These are phyloP conservation scores for Roridomyces roridus DNA, from an alignment of 768 basidiomycete species.

Conservation along the genomic window DNA sequence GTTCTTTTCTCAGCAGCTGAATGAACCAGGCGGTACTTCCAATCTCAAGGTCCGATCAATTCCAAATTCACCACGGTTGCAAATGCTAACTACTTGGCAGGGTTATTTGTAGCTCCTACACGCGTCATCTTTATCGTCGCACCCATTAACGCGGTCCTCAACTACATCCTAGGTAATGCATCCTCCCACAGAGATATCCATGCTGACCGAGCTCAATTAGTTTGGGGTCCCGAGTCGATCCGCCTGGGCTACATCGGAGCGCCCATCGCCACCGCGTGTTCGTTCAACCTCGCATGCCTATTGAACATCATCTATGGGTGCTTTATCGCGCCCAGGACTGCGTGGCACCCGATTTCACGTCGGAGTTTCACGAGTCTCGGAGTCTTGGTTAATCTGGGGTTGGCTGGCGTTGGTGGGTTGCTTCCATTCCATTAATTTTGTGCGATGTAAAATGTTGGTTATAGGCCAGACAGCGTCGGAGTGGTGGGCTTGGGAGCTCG, in stretches of 20 bases:
- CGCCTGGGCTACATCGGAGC: conserved; percentile 92
- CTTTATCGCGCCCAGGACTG: conserved; percentile 66
- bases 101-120: conserved; percentile 85
- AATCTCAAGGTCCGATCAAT: conserved; percentile 70
- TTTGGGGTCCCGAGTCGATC: conserved; percentile 84
- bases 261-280: conserved; percentile 87
- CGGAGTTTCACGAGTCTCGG: conserved; percentile 73
- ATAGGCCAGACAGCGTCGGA: conserved; percentile 82
- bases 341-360: conserved; percentile 80
- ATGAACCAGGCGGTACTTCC: conserved; percentile 68
- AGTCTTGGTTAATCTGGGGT: conserved; percentile 73
- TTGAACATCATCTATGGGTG: conserved; percentile 69
- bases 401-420: conserved; percentile 76
- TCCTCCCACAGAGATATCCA: neutral
- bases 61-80: neutral
- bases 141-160: conserved; percentile 84
- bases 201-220: conserved; percentile 34
- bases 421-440: neutral
- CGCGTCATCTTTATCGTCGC: conserved; percentile 83
- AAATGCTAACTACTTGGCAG: conserved; percentile 37
- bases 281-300: conserved; percentile 83
- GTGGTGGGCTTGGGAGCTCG: conserved; percentile 98
- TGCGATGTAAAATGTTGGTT: neutral
- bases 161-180: conserved; percentile 81
- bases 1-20: neutral